These are phyloP conservation scores for Colletotrichum horii DNA, from an alignment of 2,329 filamentous ascomycete genomes.

Conservation along the genomic window DNA sequence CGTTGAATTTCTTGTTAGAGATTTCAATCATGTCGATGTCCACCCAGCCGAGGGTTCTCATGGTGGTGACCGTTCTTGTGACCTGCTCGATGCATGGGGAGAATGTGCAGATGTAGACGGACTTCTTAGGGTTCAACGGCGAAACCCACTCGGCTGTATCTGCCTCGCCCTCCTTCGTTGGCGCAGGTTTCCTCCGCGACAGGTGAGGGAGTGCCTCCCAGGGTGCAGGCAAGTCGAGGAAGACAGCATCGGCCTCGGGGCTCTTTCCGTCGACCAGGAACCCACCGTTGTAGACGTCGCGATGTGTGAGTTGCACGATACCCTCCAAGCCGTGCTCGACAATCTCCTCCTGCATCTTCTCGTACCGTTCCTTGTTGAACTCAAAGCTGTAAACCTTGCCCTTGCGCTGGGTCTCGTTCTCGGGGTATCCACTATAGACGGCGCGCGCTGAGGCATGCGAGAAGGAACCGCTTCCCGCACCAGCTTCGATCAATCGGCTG, in stretches of 20 bases:
- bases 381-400: constrained; percentile 85
- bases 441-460: constrained; percentile 80
- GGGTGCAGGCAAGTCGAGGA: constrained; percentile 81
- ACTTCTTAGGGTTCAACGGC: constrained; percentile 72
- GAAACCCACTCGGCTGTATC: constrained; percentile 52
- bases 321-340: constrained; percentile 68
- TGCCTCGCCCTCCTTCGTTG: neutral
- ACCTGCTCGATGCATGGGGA: constrained; percentile 98
- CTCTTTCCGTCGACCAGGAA: constrained; percentile 68
- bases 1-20: constrained; percentile 77
- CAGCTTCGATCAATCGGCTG: constrained; percentile 77
- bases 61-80: constrained; percentile 78
- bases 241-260: constrained; percentile 73
- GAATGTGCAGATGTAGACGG: constrained; percentile 88
- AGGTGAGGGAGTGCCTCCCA: constrained; percentile 82
- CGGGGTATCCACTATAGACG: constrained; percentile 74
- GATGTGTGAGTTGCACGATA: constrained; percentile 75
- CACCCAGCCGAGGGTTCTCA: constrained; percentile 85
- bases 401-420: constrained; percentile 43
- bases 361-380: constrained; percentile 75
- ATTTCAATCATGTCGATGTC: constrained; percentile 95
- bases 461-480: constrained; percentile 83
- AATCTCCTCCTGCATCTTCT: constrained; percentile 73
- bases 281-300: constrained; percentile 79
- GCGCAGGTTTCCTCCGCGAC: constrained; percentile 55